Percentiles rank a stretch among this genome's conserved stretches.
These are phyloP conservation scores for Globisporangium nodosum DNA, from an alignment of 352 stramenopile genomes.

Conservation along the genomic window DNA sequence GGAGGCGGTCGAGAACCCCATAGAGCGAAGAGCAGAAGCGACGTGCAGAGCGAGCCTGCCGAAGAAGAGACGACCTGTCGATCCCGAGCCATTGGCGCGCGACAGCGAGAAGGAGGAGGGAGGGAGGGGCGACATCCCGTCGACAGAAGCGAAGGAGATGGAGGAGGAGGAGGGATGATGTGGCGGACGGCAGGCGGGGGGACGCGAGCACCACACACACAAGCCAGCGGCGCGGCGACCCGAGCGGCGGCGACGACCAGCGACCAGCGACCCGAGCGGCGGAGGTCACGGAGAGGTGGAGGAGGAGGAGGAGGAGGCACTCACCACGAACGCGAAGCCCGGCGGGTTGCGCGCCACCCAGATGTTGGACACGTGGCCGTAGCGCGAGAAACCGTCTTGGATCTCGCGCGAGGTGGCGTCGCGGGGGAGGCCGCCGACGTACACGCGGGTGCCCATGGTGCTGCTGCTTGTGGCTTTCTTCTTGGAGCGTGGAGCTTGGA, in stretches of 20 bases:
- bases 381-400: slow-evolving; percentile 78
- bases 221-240: not conserved
- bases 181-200: too few relatives aligned
- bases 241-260: not conserved
- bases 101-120: not conserved
- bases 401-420: slow-evolving; percentile 79
- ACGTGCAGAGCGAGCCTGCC: slow-evolving; percentile 23
- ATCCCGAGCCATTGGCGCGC: not conserved
- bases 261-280: not conserved
- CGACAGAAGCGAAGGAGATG: not conserved
- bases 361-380: slow-evolving; percentile 83
- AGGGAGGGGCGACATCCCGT: not conserved
- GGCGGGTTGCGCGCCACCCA: slow-evolving; percentile 85
- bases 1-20: not conserved
- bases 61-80: slow-evolving; percentile 7
- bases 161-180: not conserved
- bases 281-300: slow-evolving; percentile 6
- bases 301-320: slow-evolving; percentile 25
- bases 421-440: slow-evolving; percentile 76
- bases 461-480: slow-evolving; percentile 24
- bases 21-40: slow-evolving; percentile 3
- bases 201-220: slow-evolving; percentile 1
- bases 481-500: slow-evolving; percentile 2
- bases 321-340: slow-evolving; percentile 88
- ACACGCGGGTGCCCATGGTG: slow-evolving; percentile 77